These are phyloP conservation scores for Pseudomassariella vexata DNA, from an alignment of 2,329 filamentous ascomycete species.

Conservation along the genomic window DNA sequence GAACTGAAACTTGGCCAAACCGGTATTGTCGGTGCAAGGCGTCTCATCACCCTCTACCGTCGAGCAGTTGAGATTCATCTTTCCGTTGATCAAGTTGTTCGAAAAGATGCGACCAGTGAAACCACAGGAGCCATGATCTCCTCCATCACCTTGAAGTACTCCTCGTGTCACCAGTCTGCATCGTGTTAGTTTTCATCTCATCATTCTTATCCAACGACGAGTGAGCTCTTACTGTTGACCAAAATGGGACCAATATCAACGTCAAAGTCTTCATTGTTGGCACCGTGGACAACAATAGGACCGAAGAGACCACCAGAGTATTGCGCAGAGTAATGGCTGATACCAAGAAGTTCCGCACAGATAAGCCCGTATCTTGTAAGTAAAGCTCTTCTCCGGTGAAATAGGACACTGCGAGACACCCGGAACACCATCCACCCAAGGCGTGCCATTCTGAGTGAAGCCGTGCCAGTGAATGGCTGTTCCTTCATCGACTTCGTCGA, in stretches of 20 bases:
- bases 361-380: constrained; percentile 47
- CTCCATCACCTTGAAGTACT: constrained; percentile 42
- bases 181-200: constrained; percentile 8
- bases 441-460: constrained; percentile 40
- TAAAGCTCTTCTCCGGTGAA: constrained; percentile 50
- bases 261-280: constrained; percentile 49
- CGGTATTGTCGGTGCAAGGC: constrained; percentile 40
- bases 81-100: constrained; percentile 60
- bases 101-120: constrained; percentile 29
- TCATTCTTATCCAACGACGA: constrained; percentile 15
- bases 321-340: constrained; percentile 54
- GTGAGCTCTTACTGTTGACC: constrained; percentile 27
- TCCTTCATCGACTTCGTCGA: constrained; percentile 27
- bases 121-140: constrained; percentile 35
- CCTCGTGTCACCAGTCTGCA: constrained; percentile 57
- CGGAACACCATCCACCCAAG: constrained; percentile 48
- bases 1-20: constrained; percentile 47
- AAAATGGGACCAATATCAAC: constrained; percentile 54
- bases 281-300: constrained; percentile 56
- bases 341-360: constrained; percentile 54
- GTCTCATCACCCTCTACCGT: constrained; percentile 29
- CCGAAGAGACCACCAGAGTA: constrained; percentile 56
- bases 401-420: constrained; percentile 60
- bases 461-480: constrained; percentile 49
- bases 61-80: constrained; percentile 50